Evolutionary conservation across 208 protist genomes (phyloP), one percentile per base, ranked within the genome.

Genomic region (Leishmania gerbilli): DNA sequence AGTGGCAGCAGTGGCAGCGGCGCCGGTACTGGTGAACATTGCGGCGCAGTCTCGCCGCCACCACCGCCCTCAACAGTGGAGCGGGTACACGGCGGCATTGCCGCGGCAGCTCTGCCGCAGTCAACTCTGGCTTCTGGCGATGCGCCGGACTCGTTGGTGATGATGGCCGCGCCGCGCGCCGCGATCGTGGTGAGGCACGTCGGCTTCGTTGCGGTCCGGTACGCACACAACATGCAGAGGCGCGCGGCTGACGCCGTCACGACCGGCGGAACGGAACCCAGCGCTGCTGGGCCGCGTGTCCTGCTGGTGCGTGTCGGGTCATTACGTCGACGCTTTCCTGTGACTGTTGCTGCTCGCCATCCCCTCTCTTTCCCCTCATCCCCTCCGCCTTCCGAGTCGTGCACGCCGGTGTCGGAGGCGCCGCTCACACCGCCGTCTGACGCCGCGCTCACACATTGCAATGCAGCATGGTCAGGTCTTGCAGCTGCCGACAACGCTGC

Each of bases 161-260:
- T 13, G 68, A 9, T 13, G 21, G 17, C 47, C 15, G n/a, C 71
- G 31, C 49, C 71, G 49, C 6, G 51, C 40, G 56, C 55, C 51
- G 31, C 53, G 53, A 31, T 45, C 13, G 37, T 56, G 60, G 62
- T 74, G 34, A 65, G 71, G 55, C 81, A 88, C 45, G 74, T 79
- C n/a, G 90, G 90, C 53, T 91, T 85, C 62, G 83, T 85, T 21
- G 82, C 86, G 19, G 67, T 93, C 9, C 71, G 82, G 60, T 93
- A 90, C 74, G 37, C 49, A 1, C 90, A 93, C 82, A 93, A 93
- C 55, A 87, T 93, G 76, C 76, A 65, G 49, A 58, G 76, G 49
- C 31, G 64, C 62, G n/a, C 13, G 17, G 42, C 27, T 55, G 76
- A 42, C 19, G 42, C 24, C 31, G 76, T 9, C n/a, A n/a, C 75